Percentiles rank a stretch among this genome's conserved stretches.
Evolutionary conservation across 441 rosid species (phyloP).

Genomic region (Rhodomyrtus psidioides): DNA sequence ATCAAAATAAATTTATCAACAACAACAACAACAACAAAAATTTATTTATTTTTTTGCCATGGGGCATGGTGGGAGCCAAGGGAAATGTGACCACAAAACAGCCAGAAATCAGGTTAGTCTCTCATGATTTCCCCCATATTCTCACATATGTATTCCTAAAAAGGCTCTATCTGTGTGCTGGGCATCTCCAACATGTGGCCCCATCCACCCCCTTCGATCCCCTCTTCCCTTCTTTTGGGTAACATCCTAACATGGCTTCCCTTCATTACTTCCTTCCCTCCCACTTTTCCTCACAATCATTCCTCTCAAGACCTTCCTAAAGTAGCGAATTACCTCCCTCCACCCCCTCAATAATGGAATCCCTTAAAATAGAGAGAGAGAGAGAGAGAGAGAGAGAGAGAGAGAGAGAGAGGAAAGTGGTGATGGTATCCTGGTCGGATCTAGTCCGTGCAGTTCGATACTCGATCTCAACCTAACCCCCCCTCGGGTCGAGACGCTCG

Average conservation of each 20-base stretch:
- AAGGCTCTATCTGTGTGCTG: slow-evolving; percentile 1
- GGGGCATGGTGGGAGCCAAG: slow-evolving; percentile 15
- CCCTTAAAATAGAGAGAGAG: too few relatives aligned
- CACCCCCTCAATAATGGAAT: slow-evolving; percentile 18
- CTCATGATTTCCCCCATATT: slow-evolving; percentile 2
- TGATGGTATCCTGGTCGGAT: too few relatives aligned
- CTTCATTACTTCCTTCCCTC: slow-evolving; percentile 22
- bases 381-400: too few relatives aligned
- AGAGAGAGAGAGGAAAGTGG: too few relatives aligned
- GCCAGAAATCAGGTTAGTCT: background rate
- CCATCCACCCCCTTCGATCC: slow-evolving; percentile 16
- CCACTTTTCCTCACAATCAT: slow-evolving; percentile 11
- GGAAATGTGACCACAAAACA: slow-evolving; percentile 18
- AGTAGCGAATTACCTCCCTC: background rate
- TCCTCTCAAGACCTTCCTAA: slow-evolving; percentile 12
- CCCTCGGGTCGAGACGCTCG: background rate
- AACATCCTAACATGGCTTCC: slow-evolving; percentile 60
- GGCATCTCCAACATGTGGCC: slow-evolving; percentile 25
- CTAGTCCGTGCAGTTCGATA: background rate
- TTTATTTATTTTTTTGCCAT: background rate
- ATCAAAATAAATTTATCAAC: background rate
- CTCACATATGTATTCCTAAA: background rate
- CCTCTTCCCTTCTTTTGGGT: slow-evolving; percentile 40
- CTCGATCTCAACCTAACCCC: background rate
- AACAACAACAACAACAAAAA: too few relatives aligned